Evolutionary conservation across 192 early-diverging fungal species (phyloP).

Genomic region (Backusella morwellensis): DNA sequence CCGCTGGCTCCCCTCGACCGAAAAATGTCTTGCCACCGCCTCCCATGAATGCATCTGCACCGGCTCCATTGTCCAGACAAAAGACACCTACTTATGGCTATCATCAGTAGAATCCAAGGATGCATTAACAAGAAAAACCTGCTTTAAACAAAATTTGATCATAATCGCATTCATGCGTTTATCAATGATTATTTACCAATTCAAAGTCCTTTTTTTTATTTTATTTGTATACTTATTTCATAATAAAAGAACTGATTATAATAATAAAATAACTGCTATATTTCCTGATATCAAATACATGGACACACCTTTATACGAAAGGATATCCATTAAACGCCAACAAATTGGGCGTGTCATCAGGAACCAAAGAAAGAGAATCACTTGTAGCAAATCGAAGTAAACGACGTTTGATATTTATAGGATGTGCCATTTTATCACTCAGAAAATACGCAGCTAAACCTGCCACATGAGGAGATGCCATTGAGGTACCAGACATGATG

Average conservation of each 20-base stretch:
- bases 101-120: neutral
- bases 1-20: neutral
- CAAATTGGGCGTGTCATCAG: conserved; percentile 61
- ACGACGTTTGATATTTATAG: conserved; percentile 62
- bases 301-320: neutral
- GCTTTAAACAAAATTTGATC: neutral
- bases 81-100: neutral
- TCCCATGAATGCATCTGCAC: neutral
- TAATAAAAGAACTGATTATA: neutral
- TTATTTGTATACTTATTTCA: neutral
- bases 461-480: conserved; percentile 68
- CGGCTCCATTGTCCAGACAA: neutral
- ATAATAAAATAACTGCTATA: neutral
- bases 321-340: conserved; percentile 60
- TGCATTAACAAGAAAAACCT: neutral
- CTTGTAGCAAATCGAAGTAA: conserved; percentile 59
- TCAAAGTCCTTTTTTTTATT: neutral
- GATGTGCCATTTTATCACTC: conserved; percentile 42
- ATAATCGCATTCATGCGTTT: no score
- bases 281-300: neutral
- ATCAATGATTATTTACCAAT: neutral
- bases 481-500: conserved; percentile 57
- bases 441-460: conserved; percentile 60
- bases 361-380: conserved; percentile 54
- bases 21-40: neutral